Evolutionary conservation across 2,329 filamentous ascomycete species (phyloP).

Genomic region (Shiraia bambusicola): DNA sequence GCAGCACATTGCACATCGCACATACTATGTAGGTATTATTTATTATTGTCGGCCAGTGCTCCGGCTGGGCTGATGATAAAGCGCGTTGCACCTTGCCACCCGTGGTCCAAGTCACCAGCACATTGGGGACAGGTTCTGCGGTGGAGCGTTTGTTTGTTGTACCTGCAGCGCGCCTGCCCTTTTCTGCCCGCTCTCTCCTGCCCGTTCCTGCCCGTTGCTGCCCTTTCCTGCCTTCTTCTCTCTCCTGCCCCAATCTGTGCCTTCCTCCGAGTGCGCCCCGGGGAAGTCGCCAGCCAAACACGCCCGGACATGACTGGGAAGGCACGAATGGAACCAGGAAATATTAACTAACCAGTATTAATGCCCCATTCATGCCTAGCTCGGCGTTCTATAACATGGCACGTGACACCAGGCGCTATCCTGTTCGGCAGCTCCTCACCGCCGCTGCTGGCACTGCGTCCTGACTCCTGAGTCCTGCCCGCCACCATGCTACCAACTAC

Average conservation of each 20-base stretch:
- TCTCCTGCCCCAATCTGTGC: conserved; percentile 9
- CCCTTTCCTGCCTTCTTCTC: conserved; percentile 11
- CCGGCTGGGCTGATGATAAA: too few relatives aligned
- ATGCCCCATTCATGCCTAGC: too few relatives aligned
- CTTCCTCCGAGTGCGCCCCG: conserved; percentile 8
- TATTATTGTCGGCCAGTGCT: too few relatives aligned
- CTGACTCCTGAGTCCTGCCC: too few relatives aligned
- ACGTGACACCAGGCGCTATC: conserved; percentile 11
- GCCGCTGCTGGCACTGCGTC: conserved; percentile 1
- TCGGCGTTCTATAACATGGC: not conserved
- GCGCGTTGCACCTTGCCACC: too few relatives aligned
- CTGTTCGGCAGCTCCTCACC: conserved; percentile 1
- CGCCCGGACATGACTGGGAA: conserved; percentile 1
- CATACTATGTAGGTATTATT: too few relatives aligned
- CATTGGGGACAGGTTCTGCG: not conserved
- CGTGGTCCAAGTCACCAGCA: too few relatives aligned
- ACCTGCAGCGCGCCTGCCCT: not conserved
- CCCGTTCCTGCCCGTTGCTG: conserved; percentile 6
- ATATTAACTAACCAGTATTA: too few relatives aligned
- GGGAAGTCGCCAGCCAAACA: conserved; percentile 12
- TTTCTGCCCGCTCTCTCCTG: conserved; percentile 1
- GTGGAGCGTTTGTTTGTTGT: not conserved
- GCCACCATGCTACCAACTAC: too few relatives aligned
- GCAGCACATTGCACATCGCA: too few relatives aligned
- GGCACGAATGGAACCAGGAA: not conserved